A percentile compares a stretch with the other conserved stretches of the same genome.
Evolutionary conservation across 148 eudicot genomes (phyloP).

Genomic region (Oxyria digyna): DNA sequence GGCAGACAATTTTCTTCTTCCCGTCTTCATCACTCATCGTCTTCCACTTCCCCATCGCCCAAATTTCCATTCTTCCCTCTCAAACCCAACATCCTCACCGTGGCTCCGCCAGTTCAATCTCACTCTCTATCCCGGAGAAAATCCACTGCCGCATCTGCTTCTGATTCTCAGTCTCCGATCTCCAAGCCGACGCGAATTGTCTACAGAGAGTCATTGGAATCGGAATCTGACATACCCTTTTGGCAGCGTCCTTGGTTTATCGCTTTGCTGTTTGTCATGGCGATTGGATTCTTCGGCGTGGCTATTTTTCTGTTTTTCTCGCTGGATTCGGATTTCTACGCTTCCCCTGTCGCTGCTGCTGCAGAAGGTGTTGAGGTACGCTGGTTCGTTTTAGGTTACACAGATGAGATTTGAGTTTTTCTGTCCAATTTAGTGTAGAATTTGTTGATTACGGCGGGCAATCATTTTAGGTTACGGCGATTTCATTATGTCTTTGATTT

Average conservation of each 20-base stretch:
- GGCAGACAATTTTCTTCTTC: neutral
- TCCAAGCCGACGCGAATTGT: constrained; percentile 8
- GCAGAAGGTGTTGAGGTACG: constrained; percentile 58
- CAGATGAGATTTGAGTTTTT: neutral
- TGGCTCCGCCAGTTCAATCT: constrained; percentile 5
- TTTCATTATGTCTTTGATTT: neutral
- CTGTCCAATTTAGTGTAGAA: neutral
- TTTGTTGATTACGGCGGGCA: neutral
- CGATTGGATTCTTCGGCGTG: constrained; percentile 7
- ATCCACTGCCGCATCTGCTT: neutral
- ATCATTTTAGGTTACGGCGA: neutral
- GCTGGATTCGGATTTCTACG: constrained; percentile 16
- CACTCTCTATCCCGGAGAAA: constrained; percentile 11
- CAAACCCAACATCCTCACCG: neutral
- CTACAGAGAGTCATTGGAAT: neutral
- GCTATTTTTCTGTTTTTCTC: constrained; percentile 3
- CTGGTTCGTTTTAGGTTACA: neutral
- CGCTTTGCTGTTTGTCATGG: constrained; percentile 8
- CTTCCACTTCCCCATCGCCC: neutral
- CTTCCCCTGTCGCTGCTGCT: constrained; percentile 35
- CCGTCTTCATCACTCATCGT: neutral
- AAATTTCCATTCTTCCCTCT: neutral
- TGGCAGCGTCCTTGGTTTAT: constrained; percentile 9
- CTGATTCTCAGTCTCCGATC: neutral
- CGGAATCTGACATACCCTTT: constrained; percentile 5